These are phyloP conservation scores for Diaporthe sp. DNA, from an alignment of 2,329 filamentous ascomycete species.

Conservation along the genomic window DNA sequence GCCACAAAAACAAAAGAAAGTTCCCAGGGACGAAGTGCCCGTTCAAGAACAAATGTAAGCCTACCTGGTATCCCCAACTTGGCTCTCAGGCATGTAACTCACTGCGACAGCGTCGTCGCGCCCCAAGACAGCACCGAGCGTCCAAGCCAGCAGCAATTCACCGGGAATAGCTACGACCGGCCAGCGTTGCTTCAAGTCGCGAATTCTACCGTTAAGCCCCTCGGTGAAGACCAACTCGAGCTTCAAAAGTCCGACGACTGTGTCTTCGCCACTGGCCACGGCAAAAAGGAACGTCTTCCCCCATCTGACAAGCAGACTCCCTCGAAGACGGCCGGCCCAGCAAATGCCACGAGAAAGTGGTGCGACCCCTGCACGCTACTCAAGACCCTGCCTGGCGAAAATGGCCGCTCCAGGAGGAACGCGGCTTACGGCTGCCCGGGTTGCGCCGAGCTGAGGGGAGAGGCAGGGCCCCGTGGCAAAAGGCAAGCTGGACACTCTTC, in stretches of 20 bases:
- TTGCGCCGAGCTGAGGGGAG: neutral
- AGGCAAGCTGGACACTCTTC: neutral
- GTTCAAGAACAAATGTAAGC: neutral
- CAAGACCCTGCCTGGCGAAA: neutral
- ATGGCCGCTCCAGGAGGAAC: neutral
- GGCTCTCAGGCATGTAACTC: neutral
- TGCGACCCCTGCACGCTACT: neutral
- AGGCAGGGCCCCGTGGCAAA: neutral
- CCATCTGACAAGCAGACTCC: neutral
- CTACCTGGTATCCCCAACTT: neutral
- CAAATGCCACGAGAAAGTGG: neutral
- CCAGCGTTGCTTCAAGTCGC: neutral
- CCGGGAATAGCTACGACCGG: neutral
- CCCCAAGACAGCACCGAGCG: no score
- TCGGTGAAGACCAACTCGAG: neutral
- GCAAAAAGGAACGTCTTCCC: no score
- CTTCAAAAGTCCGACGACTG: neutral
- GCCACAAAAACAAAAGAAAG: neutral
- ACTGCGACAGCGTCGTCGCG: neutral
- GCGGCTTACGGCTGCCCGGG: neutral
- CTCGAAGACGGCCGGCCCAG: no score
- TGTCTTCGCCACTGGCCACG: neutral
- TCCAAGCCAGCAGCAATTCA: neutral
- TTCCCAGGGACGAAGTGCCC: neutral
- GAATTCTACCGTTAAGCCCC: neutral